Conservation (phyloP, 441 rosid genomes). For the Capsella rubella region DNA sequence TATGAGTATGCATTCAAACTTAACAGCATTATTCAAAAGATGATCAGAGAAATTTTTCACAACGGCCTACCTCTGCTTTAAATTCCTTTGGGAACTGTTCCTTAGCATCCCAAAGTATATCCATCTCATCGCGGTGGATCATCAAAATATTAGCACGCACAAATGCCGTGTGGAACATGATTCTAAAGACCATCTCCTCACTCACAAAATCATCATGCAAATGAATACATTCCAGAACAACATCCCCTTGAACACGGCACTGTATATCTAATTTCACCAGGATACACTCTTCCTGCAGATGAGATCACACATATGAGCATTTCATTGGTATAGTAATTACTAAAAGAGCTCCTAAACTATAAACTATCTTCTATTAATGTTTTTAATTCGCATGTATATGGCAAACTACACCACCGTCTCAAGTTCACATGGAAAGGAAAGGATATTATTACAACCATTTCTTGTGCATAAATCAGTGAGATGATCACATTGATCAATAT, state of each 20-base stretch:
- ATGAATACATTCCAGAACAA: constrained; percentile 90
- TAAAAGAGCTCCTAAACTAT: constrained; percentile 4
- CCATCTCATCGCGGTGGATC: constrained; percentile 77
- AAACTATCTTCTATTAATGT: constrained; percentile 4
- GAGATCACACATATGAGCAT: constrained; percentile 32
- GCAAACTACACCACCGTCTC: neutral
- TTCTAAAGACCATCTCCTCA: constrained; percentile 83
- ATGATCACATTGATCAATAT: constrained; percentile 2
- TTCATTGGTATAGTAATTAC: neutral
- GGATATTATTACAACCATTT: constrained; percentile 1
- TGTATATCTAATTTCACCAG: constrained; percentile 79
- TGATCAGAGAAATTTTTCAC: constrained; percentile 42
- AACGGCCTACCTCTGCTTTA: constrained; percentile 80
- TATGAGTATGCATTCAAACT: constrained; percentile 75
- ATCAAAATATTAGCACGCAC: constrained; percentile 72
- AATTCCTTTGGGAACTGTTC: constrained; percentile 78
- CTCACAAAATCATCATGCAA: constrained; percentile 70
- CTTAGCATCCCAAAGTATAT: constrained; percentile 82
- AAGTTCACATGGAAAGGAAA: constrained; percentile 22
- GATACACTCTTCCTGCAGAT: constrained; percentile 75
- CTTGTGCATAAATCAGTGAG: constrained; percentile 7
- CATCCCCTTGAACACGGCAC: constrained; percentile 90
- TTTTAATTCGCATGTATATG: constrained; percentile 1
- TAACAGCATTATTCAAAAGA: constrained; percentile 49
- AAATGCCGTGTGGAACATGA: constrained; percentile 93